Conservation (phyloP, 495 filamentous ascomycete species). For the Penicillium canescens region DNA sequence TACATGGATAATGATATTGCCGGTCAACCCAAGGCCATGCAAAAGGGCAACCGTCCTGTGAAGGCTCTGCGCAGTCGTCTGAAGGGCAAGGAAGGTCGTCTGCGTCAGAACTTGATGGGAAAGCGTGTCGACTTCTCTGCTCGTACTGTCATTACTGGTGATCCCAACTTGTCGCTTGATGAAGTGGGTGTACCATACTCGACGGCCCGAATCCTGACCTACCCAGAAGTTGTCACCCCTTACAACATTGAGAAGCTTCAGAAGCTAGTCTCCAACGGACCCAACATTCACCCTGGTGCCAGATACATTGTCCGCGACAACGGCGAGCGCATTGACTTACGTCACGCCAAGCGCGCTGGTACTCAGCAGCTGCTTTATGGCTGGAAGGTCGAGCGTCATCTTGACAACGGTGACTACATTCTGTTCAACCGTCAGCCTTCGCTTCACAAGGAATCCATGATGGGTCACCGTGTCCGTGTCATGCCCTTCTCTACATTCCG, state of each 20-base stretch:
- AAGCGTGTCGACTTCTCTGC: constrained; percentile 99
- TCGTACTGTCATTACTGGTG: constrained; percentile 98
- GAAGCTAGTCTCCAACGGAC: constrained; percentile 84
- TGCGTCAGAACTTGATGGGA: constrained; percentile 98
- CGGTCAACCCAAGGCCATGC: constrained; percentile 90
- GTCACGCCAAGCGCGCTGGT: constrained; percentile 82
- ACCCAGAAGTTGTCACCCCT: constrained; percentile 94
- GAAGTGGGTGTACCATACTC: constrained; percentile 92
- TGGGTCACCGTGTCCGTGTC: constrained; percentile 95
- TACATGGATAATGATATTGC: constrained; percentile 99
- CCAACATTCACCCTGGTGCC: constrained; percentile 91
- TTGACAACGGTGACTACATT: constrained; percentile 94
- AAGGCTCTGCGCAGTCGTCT: constrained; percentile 95
- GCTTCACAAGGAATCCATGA: constrained; percentile 99
- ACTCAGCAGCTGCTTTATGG: constrained; percentile 86
- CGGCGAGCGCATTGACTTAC: constrained; percentile 90
- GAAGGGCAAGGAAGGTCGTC: constrained; percentile 97
- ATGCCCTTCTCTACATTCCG: constrained; percentile 99
- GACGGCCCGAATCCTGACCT: constrained; percentile 88
- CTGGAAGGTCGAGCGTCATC: constrained; percentile 97
- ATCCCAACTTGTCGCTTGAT: constrained; percentile 92
- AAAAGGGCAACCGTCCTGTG: constrained; percentile 93
- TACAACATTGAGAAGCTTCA: constrained; percentile 96
- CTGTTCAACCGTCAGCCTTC: constrained; percentile 99
- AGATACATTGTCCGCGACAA: constrained; percentile 92